These are phyloP conservation scores for Saturnispora hagleri DNA, from an alignment of 805 yeast species.

Conservation along the genomic window DNA sequence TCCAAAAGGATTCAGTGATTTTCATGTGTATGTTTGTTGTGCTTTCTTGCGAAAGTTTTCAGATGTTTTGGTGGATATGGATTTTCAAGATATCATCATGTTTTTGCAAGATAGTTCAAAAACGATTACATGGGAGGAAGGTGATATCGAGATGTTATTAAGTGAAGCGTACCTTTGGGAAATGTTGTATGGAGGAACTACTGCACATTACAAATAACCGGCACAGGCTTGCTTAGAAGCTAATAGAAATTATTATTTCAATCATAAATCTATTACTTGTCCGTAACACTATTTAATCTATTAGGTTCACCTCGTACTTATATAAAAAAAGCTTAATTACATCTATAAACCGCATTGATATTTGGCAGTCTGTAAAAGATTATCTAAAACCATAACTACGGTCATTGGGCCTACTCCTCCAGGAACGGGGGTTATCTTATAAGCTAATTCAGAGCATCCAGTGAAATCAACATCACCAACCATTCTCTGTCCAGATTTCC, in stretches of 20 bases:
- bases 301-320: neutral
- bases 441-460: slow-evolving; percentile 51
- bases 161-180: slow-evolving; percentile 98
- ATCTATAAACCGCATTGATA: slow-evolving; percentile 15
- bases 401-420: slow-evolving; percentile 99
- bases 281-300: neutral
- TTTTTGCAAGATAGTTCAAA: slow-evolving; percentile 80
- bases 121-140: slow-evolving; percentile 75
- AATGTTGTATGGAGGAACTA: slow-evolving; percentile 78
- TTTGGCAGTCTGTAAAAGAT: slow-evolving; percentile 70
- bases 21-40: slow-evolving; percentile 96
- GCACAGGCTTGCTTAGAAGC: neutral
- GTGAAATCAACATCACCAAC: slow-evolving; percentile 94
- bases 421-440: slow-evolving; percentile 88
- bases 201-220: slow-evolving; percentile 61
- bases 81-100: slow-evolving; percentile 89
- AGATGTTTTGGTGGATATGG: slow-evolving; percentile 67
- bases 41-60: slow-evolving; percentile 90
- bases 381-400: slow-evolving; percentile 86
- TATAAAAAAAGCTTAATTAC: neutral
- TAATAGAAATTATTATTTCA: neutral
- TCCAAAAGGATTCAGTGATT: slow-evolving; percentile 75
- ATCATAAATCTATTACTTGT: neutral
- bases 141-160: slow-evolving; percentile 81
- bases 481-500: slow-evolving; percentile 69